Conservation (phyloP, 257 asterid genomes). For the Gentiana straminea region DNA sequence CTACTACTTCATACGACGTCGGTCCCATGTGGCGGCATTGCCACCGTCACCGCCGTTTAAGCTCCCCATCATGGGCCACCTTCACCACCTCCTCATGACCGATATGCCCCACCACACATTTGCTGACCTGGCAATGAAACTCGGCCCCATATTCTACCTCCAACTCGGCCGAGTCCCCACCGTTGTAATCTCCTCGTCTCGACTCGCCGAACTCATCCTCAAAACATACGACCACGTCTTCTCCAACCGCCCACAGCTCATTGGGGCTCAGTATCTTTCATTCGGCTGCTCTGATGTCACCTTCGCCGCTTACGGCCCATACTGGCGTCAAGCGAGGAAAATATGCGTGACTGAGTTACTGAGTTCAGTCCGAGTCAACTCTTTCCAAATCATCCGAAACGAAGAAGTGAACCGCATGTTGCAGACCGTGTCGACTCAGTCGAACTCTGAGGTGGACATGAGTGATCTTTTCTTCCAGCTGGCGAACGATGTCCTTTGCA, state of each 20-base stretch:
- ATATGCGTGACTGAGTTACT: conserved; percentile 25
- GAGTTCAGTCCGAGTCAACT: conserved; percentile 22
- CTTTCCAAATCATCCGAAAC: conserved; percentile 18
- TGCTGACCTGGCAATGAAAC: conserved; percentile 11
- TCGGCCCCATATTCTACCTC: conserved; percentile 25
- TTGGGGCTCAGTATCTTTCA: conserved; percentile 25
- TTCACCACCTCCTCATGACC: conserved; percentile 15
- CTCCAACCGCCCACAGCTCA: conserved; percentile 23
- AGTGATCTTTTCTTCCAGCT: conserved; percentile 21
- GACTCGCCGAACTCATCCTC: conserved; percentile 23
- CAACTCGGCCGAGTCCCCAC: conserved; percentile 28
- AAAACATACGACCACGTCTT: conserved; percentile 19
- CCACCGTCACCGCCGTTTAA: conserved; percentile 18
- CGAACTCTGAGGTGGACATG: conserved; percentile 13
- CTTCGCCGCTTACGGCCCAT: conserved; percentile 30
- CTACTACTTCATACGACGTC: background rate
- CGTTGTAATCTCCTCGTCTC: conserved; percentile 21
- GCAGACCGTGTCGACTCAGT: background rate
- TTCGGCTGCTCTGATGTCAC: conserved; percentile 31
- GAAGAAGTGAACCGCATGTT: conserved; percentile 25
- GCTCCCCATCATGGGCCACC: conserved; percentile 28
- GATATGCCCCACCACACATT: conserved; percentile 28
- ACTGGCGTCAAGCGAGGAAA: conserved; percentile 31
- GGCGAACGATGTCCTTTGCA: conserved; percentile 25
- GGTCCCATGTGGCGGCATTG: background rate